Conservation (phyloP, 805 yeast genomes). For the Candida wancherniae region DNA sequence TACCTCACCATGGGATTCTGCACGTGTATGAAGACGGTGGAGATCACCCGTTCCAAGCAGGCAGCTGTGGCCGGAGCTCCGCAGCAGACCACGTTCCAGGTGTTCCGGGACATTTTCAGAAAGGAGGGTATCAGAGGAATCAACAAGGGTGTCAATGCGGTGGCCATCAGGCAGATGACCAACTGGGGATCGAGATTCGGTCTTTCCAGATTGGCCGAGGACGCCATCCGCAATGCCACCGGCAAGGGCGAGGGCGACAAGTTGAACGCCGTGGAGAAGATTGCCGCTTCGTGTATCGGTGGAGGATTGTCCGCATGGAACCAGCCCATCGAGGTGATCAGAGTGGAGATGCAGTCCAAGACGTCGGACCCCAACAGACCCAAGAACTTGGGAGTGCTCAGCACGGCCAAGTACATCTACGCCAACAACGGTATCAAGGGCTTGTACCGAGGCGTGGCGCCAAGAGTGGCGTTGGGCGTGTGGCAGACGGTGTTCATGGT, state of each 20-base stretch:
- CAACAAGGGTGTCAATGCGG: conserved; percentile 97
- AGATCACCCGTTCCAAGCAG: conserved; percentile 87
- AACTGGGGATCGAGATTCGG: conserved; percentile 99
- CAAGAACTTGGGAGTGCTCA: conserved; percentile 72
- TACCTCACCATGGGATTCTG: conserved; percentile 97
- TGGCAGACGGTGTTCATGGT: conserved; percentile 99
- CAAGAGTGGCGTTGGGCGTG: conserved; percentile 92
- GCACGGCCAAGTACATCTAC: conserved; percentile 81
- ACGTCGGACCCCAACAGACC: conserved; percentile 95
- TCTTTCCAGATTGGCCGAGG: conserved; percentile 86
- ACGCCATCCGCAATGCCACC: conserved; percentile 59
- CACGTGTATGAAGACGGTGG: conserved; percentile 98
- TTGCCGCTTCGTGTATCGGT: conserved; percentile 82
- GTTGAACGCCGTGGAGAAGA: conserved; percentile 73
- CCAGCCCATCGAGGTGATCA: conserved; percentile 96
- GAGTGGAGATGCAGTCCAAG: conserved; percentile 97
- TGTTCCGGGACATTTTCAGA: conserved; percentile 75
- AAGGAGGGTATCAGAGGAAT: conserved; percentile 92
- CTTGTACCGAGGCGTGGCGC: conserved; percentile 92
- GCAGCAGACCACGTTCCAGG: conserved; percentile 73
- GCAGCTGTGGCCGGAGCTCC: conserved; percentile 55
- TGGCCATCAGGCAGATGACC: conserved; percentile 97
- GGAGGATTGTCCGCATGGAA: conserved; percentile 99
- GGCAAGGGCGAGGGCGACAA: conserved; percentile 56
- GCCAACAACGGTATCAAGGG: conserved; percentile 81